Evolutionary conservation across 1,284 basidiomycete genomes (phyloP).

Genomic region (Melampsora occidentalis): DNA sequence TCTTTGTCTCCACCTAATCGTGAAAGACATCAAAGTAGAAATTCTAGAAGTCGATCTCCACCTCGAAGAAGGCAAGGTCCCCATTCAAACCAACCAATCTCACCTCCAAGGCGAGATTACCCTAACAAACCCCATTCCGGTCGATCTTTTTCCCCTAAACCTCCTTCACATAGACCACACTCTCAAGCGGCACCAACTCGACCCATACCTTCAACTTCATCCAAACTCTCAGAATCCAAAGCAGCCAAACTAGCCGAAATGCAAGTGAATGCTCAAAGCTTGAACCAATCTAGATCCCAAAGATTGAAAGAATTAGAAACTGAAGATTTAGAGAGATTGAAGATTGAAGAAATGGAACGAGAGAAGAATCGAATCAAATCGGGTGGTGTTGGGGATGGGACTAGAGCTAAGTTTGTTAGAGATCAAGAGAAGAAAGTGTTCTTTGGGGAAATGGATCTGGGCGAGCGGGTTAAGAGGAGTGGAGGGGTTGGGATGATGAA

Average conservation of each 20-base stretch:
- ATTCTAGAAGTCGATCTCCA: background rate
- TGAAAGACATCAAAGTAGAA: constrained; percentile 2
- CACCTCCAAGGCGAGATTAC: background rate
- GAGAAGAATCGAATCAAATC: constrained; percentile 28
- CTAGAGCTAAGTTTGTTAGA: constrained; percentile 33
- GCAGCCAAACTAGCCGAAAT: constrained; percentile 30
- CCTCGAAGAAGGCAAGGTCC: background rate
- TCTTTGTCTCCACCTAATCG: constrained; percentile 8
- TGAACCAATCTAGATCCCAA: constrained; percentile 11
- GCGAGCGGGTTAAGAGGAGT: constrained; percentile 26
- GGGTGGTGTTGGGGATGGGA: constrained; percentile 26
- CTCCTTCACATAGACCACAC: background rate
- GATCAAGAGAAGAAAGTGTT: constrained; percentile 40
- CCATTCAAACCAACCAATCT: background rate
- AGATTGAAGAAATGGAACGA: constrained; percentile 18
- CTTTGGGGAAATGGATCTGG: constrained; percentile 30
- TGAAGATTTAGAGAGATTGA: constrained; percentile 18
- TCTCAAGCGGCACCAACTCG: background rate
- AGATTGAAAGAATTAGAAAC: constrained; percentile 10
- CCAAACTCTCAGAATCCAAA: constrained; percentile 14
- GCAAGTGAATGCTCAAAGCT: constrained; percentile 19
- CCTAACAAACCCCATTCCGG: background rate
- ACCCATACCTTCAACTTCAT: background rate
- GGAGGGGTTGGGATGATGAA: constrained; percentile 28
- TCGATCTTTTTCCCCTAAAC: background rate